Evolutionary conservation across 495 filamentous ascomycete species (phyloP), one percentile per base, ranked within the genome.

Genomic region (Articulospora tetracladia): DNA sequence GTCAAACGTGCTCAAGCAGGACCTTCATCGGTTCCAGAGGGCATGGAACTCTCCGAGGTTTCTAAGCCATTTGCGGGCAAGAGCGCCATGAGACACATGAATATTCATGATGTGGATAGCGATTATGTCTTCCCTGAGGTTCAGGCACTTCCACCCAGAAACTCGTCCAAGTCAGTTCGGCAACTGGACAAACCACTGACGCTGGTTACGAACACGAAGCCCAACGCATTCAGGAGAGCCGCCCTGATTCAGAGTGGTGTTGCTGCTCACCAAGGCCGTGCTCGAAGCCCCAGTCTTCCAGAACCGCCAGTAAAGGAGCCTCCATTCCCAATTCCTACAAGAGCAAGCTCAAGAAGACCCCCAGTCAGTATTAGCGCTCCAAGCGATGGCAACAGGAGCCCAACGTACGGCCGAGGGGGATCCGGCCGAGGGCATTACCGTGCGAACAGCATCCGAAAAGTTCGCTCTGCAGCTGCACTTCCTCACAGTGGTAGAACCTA

Each of bases 271-370:
- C 78, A 85, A 58, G 75, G 73, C 48, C 86, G 89, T 30, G 74
- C 85, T 8, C 81, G 88, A 36, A 96, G 87, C 68, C 89, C 91
- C 1, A 95, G 91, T 62, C 75, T 91, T 25, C 84, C 62, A 77
- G 89, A 79, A 63, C 39, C 39, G 17, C 78, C 64, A 22, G 61
- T 63, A 4, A 66, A 63, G 70, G 80, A 83, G 59, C 91, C 91
- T 23, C 91, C 91, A 8, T 96, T 96, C 77, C 92, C 95, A 0
- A 93, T 98, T 10, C 94, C 94, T 3, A 89, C 86, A 12, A 81
- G 94, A 55, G 85, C 90, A 19, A 97, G 93, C 69, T 97, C 94
- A 2, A 84, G 91, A 62, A 88, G 89, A 65, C 79, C 87, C 32
- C 84, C 86, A 4, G 71, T 86, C 55, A 88, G 82, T 65, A 73